phyloP scores from a whole-genome alignment of 345 rosid species.

The Alliaria petiolata region DNA sequence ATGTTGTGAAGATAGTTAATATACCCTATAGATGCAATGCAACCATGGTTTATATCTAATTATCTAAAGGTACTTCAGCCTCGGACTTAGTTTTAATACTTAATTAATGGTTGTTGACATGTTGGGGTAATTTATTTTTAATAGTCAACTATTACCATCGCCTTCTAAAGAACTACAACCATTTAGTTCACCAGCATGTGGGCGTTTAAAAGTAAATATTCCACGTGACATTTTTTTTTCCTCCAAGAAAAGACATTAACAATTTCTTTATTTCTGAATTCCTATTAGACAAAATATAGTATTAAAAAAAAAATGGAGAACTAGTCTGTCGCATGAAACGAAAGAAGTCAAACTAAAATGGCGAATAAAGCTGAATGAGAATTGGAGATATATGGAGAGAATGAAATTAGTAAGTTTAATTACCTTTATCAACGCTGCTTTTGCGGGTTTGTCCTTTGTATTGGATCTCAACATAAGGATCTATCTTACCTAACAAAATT shows the following conservation, averaged over 20 bases:
- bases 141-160: not conserved
- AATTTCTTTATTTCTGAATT: not conserved
- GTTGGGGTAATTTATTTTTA: not conserved
- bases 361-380: not conserved
- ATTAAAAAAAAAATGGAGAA: not conserved
- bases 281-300: not conserved
- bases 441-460: slow-evolving; percentile 71
- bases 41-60: not conserved
- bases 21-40: not conserved
- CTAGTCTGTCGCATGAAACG: not conserved
- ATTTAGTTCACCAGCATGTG: not conserved
- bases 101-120: not conserved
- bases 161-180: not conserved
- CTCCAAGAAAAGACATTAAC: not conserved
- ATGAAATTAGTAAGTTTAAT: not conserved
- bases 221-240: not conserved
- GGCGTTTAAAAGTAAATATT: not conserved
- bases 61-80: not conserved
- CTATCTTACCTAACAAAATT: slow-evolving; percentile 44
- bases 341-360: not conserved
- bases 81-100: too few species aligned
- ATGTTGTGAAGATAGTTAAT: not conserved
- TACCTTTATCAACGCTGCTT: slow-evolving; percentile 71
- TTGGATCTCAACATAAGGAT: slow-evolving; percentile 67
- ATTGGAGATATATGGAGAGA: not conserved